Evolutionary conservation across 306 rosid species (phyloP).

Genomic region (Trichosanthes cucumerina): DNA sequence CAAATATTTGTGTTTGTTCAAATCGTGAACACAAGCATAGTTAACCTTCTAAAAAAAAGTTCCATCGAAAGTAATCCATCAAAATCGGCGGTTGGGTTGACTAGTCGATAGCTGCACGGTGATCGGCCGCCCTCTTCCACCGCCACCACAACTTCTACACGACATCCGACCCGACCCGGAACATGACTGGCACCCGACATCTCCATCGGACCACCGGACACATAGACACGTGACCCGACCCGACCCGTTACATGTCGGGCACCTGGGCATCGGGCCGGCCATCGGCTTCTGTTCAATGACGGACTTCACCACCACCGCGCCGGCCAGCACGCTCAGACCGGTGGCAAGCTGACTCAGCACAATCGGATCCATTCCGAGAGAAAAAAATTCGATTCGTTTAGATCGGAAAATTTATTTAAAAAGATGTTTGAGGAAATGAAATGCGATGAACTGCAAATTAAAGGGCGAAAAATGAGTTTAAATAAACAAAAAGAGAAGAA

Average conservation of each 20-base stretch:
- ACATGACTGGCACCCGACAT: constrained; percentile 60
- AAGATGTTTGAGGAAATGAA: not conserved
- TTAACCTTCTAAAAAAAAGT: too few species aligned
- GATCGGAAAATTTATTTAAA: not conserved
- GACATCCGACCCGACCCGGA: constrained; percentile 75
- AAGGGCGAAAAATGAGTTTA: not conserved
- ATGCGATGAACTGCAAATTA: not conserved
- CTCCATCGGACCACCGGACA: constrained; percentile 79
- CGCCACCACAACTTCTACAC: constrained; percentile 73
- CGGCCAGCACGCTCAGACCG: constrained; percentile 73
- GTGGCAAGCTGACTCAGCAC: constrained; percentile 69
- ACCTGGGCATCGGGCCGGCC: constrained; percentile 66
- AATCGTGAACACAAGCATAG: too few species aligned
- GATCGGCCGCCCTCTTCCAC: constrained; percentile 73
- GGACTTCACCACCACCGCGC: constrained; percentile 69
- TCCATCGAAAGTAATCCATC: not conserved
- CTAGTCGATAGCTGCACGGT: constrained; percentile 19
- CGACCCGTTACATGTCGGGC: constrained; percentile 71
- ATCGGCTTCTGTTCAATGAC: constrained; percentile 65
- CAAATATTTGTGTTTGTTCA: too few species aligned
- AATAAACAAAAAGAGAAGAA: not conserved
- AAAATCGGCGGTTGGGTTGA: not conserved
- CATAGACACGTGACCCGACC: constrained; percentile 76
- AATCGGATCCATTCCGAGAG: constrained; percentile 37
- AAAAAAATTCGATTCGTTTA: not conserved